These are phyloP conservation scores for Mallotus japonicus DNA, from an alignment of 441 rosid species.

Conservation along the genomic window DNA sequence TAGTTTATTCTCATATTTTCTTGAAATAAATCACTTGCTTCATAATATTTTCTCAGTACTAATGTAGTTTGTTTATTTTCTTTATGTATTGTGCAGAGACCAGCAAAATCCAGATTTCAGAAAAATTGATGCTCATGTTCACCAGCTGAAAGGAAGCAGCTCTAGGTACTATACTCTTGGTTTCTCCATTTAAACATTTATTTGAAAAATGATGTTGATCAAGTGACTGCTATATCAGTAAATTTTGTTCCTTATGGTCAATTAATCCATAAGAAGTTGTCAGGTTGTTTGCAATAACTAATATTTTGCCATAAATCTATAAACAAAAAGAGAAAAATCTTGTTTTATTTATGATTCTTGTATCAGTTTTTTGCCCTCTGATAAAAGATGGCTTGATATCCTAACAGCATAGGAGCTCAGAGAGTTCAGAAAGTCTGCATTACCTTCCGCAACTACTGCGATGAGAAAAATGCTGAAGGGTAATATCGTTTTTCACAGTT, in stretches of 20 bases:
- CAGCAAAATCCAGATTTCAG: constrained; percentile 49
- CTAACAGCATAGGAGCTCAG: constrained; percentile 63
- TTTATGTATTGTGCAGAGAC: constrained; percentile 31
- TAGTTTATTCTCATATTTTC: too few species aligned
- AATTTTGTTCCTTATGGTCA: not conserved
- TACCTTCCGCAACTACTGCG: constrained; percentile 51
- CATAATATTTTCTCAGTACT: not conserved
- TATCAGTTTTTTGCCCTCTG: not conserved
- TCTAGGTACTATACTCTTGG: constrained; percentile 43
- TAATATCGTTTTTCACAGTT: constrained; percentile 14
- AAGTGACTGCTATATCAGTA: not conserved
- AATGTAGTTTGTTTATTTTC: not conserved
- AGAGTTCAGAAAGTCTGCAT: constrained; percentile 62
- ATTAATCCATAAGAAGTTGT: not conserved
- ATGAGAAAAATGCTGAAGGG: constrained; percentile 57
- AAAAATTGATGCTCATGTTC: constrained; percentile 60
- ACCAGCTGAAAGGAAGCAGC: constrained; percentile 75
- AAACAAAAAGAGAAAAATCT: not conserved
- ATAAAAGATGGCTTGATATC: constrained; percentile 10
- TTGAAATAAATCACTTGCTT: not conserved
- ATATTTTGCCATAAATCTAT: not conserved
- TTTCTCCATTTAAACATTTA: too few species aligned
- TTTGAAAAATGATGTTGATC: too few species aligned
- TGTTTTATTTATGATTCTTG: not conserved
- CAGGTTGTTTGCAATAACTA: too few species aligned